Evolutionary conservation across 805 yeast species (phyloP), one percentile per base, ranked within the genome.

Genomic region (Lachancea dasiensis): DNA sequence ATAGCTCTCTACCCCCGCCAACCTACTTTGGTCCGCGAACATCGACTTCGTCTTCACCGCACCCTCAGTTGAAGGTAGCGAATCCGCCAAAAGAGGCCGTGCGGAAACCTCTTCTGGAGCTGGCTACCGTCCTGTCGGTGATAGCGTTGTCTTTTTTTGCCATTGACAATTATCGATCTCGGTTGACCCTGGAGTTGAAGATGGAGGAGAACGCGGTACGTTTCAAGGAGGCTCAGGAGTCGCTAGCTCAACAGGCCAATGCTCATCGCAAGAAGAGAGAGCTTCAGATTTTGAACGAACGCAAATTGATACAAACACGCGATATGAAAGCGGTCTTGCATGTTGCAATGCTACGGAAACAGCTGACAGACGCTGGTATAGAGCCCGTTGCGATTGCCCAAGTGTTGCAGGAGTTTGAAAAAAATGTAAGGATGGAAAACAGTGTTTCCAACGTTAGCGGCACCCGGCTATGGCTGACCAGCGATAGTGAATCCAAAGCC

Each of bases 241-340:
- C 53, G 16, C 51, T 67, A 38, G 74, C 77, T 49, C 65, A 68
- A 29, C 73, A 72, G 47, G 70, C 69, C 52, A 66, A 70, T 33
- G 68, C 66, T 20, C 72, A 70, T 31, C 64, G 73, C 41, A 73
- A 72, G 58, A 71, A 72, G 51, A 63, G 72, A 35, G 80, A 75
- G 36, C 46, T 71, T 9, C 74, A 72, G 45, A 60, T 71, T n/a
- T 49, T 75, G 20, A 69, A 73, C 44, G 80, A 75, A 44, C 60
- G 81, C 13, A 65, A 67, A 38, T 68, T 65, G 9, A 63, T 61
- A n/a, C 65, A 58, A 50, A 69, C 56, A 57, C 64, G 67, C 43
- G 80, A 65, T 52, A 70, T 65, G 64, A 77, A 75, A 58, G 74
- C 80, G 81, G 68, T 73, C 4, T 61, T 80, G 52, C 90, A 81